Conservation (phyloP, 345 rosid species). For the Corchorus capsularis region DNA sequence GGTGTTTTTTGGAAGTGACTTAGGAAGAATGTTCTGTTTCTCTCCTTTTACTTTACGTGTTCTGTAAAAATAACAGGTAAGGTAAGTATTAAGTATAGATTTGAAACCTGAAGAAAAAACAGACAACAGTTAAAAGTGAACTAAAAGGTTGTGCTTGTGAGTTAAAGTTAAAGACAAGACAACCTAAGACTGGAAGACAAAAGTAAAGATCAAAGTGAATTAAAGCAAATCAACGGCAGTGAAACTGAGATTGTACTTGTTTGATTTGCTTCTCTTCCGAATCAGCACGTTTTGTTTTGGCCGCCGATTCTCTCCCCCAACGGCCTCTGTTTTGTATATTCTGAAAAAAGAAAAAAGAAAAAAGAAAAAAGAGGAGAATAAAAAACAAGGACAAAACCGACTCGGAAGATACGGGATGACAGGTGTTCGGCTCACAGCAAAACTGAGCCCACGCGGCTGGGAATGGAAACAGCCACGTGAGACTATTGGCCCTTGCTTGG, state of each 20-base stretch:
- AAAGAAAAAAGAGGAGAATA: no score
- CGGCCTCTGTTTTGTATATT: no score
- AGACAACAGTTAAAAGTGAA: no score
- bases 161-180: not conserved
- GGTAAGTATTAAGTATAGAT: no score
- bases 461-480: conserved; percentile 10
- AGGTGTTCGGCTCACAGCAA: conserved; percentile 35
- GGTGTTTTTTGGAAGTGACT: no score
- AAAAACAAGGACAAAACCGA: not conserved
- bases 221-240: not conserved
- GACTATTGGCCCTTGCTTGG: not conserved
- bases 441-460: conserved; percentile 23
- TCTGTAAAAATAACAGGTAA: no score
- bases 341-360: no score
- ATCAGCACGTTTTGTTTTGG: not conserved
- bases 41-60: no score
- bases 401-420: not conserved
- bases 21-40: no score
- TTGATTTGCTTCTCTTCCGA: not conserved
- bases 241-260: not conserved
- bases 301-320: not conserved
- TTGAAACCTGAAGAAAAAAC: no score
- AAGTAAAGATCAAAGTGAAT: not conserved
- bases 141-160: not conserved
- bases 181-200: not conserved